Base-by-base conservation (phyloP, 225 moss, liverwort and hornwort genomes). In the Marchantia paleacea region DNA sequence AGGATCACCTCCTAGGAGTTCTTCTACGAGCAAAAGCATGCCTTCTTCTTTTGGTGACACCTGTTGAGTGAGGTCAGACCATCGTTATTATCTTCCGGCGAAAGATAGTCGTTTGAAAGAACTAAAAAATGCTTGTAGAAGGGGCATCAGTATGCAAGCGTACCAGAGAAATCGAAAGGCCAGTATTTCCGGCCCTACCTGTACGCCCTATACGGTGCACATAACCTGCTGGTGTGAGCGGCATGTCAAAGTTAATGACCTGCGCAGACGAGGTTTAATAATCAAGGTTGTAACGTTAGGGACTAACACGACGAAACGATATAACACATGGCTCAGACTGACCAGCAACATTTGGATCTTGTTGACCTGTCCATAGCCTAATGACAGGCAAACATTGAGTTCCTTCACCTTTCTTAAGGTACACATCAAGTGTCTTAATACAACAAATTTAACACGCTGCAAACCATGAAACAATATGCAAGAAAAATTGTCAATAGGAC, bases 171-270 rank as follows among this genome's bases (percentile, higher is more conserved):
- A 99, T 86, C 61, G 97, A 89, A 63, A 95, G 94, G 54, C 97
- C 97, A 58, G 89, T 81, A 84, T 90, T 93, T 48, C 97, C 97
- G 80, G 97, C 97, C 50, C 97, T 88, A 10, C 97, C 97, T 62
- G 97, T 99, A 79, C 97, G 90, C 26, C 97, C 97, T 55, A 99
- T 91, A 6, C 97, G 93, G 84, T 99, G 97, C 11, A 99, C 83
- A 30, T 99, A 99, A 4, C 93, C 97, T 28, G 92, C 80, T 48
- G 92, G 88, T 70, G 84, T 90, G 28, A 87, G 77, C 57, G 97
- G 92, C 92, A 99, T 90, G 76, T 99, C 92, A 68, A 90, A 91
- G 58, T 99, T 99, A 26, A 99, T 89, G n/a, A 99, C 89, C 89
- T 89, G 82, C 20, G 53, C 16, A 66, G 67, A 48, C 39, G 30